These are phyloP conservation scores for Populus nigra DNA, from an alignment of 345 rosid species.

Conservation along the genomic window DNA sequence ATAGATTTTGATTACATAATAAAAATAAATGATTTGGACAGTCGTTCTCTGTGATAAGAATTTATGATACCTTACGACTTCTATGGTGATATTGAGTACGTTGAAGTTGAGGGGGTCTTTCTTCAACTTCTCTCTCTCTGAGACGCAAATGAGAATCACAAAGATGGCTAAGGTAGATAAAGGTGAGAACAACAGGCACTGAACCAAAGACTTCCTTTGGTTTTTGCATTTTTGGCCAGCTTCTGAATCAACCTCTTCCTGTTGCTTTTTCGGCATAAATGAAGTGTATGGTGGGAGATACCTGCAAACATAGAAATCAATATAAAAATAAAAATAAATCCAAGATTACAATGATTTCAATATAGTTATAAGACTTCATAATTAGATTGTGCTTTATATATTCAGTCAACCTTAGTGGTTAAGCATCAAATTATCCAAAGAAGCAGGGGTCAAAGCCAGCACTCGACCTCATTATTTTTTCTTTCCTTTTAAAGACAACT, in stretches of 20 bases:
- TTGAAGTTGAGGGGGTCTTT: slow-evolving; percentile 63
- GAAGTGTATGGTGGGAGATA: slow-evolving; percentile 58
- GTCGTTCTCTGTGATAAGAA: no score
- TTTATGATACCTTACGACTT: slow-evolving; percentile 50
- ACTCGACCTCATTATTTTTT: no score
- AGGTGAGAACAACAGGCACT: slow-evolving; percentile 33
- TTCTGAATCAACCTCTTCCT: background rate
- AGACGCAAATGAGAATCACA: slow-evolving; percentile 47
- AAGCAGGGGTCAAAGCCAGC: no score
- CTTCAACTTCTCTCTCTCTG: slow-evolving; percentile 44
- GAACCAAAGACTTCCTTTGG: background rate
- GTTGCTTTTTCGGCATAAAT: slow-evolving; percentile 25
- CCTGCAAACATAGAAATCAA: slow-evolving; percentile 18
- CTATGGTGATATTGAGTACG: slow-evolving; percentile 50
- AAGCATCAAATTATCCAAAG: no score
- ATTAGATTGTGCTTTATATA: no score
- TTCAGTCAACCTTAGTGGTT: no score
- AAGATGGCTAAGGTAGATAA: slow-evolving; percentile 45
- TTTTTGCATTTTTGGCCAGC: background rate
- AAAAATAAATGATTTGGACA: no score
- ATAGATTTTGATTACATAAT: background rate
- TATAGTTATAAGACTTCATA: no score
- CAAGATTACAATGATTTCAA: no score
- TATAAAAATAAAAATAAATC: no score
- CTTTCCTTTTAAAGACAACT: no score